phyloP scores from a whole-genome alignment of 108 stramenopile species.

The Chaetoceros muelleri region DNA sequence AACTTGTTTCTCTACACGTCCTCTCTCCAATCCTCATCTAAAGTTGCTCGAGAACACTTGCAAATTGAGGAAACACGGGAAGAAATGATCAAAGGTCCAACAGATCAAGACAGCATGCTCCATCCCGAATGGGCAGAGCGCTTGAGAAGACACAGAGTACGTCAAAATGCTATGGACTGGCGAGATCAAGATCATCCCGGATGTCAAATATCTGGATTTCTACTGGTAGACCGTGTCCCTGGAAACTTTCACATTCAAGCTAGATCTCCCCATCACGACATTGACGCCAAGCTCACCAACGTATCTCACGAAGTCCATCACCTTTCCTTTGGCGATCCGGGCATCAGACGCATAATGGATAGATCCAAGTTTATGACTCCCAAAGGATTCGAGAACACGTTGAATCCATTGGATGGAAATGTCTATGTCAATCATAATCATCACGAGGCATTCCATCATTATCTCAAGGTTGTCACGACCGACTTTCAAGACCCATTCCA shows the following conservation, averaged over 20 bases:
- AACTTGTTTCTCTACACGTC: too few relatives aligned
- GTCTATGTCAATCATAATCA: constrained; percentile 52
- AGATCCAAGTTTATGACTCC: constrained; percentile 17
- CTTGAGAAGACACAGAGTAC: not conserved
- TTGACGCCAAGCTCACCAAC: constrained; percentile 82
- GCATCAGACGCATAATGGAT: constrained; percentile 4
- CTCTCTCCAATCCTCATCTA: not conserved
- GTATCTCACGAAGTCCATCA: constrained; percentile 80
- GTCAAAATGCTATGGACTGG: constrained; percentile 7
- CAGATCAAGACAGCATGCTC: not conserved
- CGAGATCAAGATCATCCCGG: constrained; percentile 66
- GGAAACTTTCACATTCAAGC: constrained; percentile 93
- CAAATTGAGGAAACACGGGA: constrained; percentile 3
- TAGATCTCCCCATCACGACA: constrained; percentile 64
- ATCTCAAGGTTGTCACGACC: constrained; percentile 83
- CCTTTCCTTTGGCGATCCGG: constrained; percentile 69
- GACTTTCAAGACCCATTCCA: constrained; percentile 27
- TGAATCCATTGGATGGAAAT: constrained; percentile 73
- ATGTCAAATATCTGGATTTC: constrained; percentile 66
- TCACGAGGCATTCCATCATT: constrained; percentile 93
- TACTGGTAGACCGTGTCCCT: constrained; percentile 89
- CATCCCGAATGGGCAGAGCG: not conserved
- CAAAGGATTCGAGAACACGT: constrained; percentile 23
- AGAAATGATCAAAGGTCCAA: not conserved
- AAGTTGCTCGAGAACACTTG: constrained; percentile 1